phyloP scores from a whole-genome alignment of 768 basidiomycete genomes.

The Pilatotrama ljubarskyi region DNA sequence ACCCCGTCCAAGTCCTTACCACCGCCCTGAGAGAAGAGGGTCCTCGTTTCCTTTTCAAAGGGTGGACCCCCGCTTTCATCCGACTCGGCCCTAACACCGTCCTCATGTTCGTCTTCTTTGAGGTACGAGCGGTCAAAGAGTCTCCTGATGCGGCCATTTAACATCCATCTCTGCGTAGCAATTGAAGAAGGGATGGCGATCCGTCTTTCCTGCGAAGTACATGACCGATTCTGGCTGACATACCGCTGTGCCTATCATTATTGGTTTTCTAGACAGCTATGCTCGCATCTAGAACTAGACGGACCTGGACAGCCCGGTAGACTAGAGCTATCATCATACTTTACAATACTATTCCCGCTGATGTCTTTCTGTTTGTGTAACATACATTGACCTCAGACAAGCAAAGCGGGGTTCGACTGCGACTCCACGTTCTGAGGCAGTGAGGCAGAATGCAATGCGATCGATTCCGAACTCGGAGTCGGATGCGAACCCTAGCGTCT shows the following conservation, averaged over 20 bases:
- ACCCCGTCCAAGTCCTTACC: constrained; percentile 52
- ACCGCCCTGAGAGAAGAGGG: constrained; percentile 73
- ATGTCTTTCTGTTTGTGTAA: too few species aligned
- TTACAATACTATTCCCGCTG: not conserved
- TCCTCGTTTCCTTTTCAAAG: constrained; percentile 77
- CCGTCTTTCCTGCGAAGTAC: constrained; percentile 22
- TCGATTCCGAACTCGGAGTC: too few species aligned
- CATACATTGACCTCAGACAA: too few species aligned
- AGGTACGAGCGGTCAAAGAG: constrained; percentile 45
- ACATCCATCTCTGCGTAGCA: constrained; percentile 46
- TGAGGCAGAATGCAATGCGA: too few species aligned
- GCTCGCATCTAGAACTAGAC: constrained; percentile 17
- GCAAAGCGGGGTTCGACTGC: too few species aligned
- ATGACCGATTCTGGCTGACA: constrained; percentile 6
- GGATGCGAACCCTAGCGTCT: too few species aligned
- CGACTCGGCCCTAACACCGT: constrained; percentile 84
- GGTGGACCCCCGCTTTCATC: constrained; percentile 88
- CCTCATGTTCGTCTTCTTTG: constrained; percentile 82
- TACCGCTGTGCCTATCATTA: constrained; percentile 14
- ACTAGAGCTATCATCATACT: constrained; percentile 11
- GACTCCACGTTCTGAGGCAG: too few species aligned
- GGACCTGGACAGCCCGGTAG: constrained; percentile 11
- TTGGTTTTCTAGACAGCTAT: constrained; percentile 1
- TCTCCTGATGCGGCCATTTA: not conserved
- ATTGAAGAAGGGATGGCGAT: constrained; percentile 66